A percentile compares a stretch with the other conserved stretches of the same genome.
phyloP scores from a whole-genome alignment of 306 rosid species.

The Vigna radiata region DNA sequence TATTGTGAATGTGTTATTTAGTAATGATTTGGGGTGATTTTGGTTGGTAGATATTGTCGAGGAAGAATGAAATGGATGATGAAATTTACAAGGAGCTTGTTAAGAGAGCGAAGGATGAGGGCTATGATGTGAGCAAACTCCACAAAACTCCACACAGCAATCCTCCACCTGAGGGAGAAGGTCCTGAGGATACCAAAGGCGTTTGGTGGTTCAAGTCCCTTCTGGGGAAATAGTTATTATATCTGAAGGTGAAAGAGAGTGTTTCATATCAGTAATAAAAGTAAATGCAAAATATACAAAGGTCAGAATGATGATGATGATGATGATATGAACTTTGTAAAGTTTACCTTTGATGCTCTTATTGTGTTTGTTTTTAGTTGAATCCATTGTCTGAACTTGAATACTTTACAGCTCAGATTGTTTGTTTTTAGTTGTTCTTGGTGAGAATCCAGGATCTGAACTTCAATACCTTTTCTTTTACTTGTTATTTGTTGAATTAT shows the following conservation, averaged over 20 bases:
- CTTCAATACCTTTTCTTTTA: slow-evolving; percentile 7
- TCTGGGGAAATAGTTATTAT: slow-evolving; percentile 53
- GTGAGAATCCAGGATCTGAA: background rate
- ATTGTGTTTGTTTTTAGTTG: slow-evolving; percentile 20
- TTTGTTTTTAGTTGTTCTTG: background rate
- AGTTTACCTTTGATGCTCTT: slow-evolving; percentile 33
- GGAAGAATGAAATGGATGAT: slow-evolving; percentile 66
- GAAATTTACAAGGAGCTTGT: slow-evolving; percentile 68
- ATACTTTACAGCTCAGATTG: slow-evolving; percentile 3
- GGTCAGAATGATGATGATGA: too few relatives aligned
- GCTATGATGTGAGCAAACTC: slow-evolving; percentile 88
- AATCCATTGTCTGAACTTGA: background rate
- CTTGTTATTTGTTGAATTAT: slow-evolving; percentile 13
- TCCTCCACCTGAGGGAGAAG: slow-evolving; percentile 70
- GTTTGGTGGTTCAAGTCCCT: slow-evolving; percentile 83
- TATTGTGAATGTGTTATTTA: background rate
- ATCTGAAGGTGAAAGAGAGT: background rate
- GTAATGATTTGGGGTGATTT: background rate
- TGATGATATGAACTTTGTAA: slow-evolving; percentile 2
- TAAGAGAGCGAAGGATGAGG: slow-evolving; percentile 65
- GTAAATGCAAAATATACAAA: background rate
- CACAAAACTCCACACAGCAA: slow-evolving; percentile 83
- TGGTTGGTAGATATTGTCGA: slow-evolving; percentile 64
- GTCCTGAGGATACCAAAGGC: slow-evolving; percentile 75
- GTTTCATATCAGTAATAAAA: slow-evolving; percentile 37